Conservation (phyloP, 345 rosid species). For the Erodium maritimum region DNA sequence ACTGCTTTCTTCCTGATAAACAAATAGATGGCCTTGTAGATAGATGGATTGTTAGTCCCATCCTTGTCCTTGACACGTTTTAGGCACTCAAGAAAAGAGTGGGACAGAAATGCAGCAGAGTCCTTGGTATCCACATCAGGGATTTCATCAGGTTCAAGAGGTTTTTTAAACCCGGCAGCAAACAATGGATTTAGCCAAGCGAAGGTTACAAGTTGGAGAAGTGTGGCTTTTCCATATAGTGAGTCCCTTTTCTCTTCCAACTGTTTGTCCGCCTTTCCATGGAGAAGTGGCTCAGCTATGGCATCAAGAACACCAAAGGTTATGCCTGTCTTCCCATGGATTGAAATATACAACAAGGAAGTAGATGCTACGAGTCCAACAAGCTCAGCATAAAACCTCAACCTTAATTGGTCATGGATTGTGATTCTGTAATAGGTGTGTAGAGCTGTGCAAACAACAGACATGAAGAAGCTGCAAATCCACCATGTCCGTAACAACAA, state of each 20-base stretch:
- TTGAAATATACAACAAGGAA: conserved; percentile 37
- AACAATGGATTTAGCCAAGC: conserved; percentile 87
- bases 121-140: conserved; percentile 58
- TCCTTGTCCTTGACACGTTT: conserved; percentile 37
- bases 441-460: conserved; percentile 20
- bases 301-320: conserved; percentile 12
- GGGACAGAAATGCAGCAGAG: conserved; percentile 53
- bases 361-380: conserved; percentile 39
- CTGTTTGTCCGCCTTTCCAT: conserved; percentile 20
- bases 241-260: conserved; percentile 24
- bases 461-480: conserved; percentile 57
- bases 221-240: conserved; percentile 59
- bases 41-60: conserved; percentile 40
- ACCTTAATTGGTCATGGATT: conserved; percentile 16
- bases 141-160: conserved; percentile 58
- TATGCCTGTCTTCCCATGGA: conserved; percentile 61
- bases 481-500: conserved; percentile 77
- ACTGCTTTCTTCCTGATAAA: conserved; percentile 60
- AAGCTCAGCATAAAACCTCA: conserved; percentile 40
- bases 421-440: conserved; percentile 17
- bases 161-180: conserved; percentile 57
- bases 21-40: conserved; percentile 50
- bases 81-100: conserved; percentile 34
- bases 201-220: conserved; percentile 67
- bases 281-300: conserved; percentile 47